phyloP scores from a whole-genome alignment of 1,284 basidiomycete genomes.

The Heterobasidion irregulare region DNA sequence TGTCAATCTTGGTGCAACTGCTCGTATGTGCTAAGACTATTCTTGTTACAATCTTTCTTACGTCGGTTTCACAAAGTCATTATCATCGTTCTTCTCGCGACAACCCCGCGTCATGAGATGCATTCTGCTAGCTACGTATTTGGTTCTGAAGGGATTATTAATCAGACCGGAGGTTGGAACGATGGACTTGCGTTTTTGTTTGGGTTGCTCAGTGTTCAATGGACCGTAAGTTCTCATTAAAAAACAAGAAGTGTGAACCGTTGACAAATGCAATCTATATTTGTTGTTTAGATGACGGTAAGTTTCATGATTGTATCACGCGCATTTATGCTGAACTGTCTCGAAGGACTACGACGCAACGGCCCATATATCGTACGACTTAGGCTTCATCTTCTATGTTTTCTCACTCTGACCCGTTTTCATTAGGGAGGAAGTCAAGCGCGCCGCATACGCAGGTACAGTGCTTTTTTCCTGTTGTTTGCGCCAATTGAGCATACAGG shows the following conservation, averaged over 20 bases:
- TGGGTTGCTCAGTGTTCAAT: conserved; percentile 85
- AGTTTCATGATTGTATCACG: conserved; percentile 10
- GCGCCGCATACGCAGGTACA: conserved; percentile 78
- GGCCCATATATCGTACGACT: conserved; percentile 79
- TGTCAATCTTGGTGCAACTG: conserved; percentile 74
- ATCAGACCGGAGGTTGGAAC: conserved; percentile 76
- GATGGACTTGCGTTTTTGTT: conserved; percentile 82
- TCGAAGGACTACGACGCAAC: conserved; percentile 62
- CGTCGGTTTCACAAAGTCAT: conserved; percentile 40
- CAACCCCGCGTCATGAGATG: conserved; percentile 73
- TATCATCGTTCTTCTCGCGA: conserved; percentile 79
- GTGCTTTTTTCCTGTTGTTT: neutral
- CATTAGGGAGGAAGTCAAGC: conserved; percentile 76
- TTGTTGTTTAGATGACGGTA: conserved; percentile 51
- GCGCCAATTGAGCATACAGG: neutral
- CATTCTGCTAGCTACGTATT: conserved; percentile 77
- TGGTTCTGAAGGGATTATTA: conserved; percentile 56
- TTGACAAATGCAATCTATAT: too few species aligned
- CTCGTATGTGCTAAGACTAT: conserved; percentile 29
- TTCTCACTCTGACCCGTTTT: neutral
- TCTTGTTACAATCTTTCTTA: neutral
- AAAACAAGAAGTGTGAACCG: too few species aligned
- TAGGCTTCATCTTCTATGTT: neutral
- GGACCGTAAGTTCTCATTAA: conserved; percentile 52
- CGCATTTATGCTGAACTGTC: neutral